Percentiles rank a stretch among this genome's conserved stretches.
phyloP scores from a whole-genome alignment of 1,139 yeast species.

The Nematodospora anomalae region DNA sequence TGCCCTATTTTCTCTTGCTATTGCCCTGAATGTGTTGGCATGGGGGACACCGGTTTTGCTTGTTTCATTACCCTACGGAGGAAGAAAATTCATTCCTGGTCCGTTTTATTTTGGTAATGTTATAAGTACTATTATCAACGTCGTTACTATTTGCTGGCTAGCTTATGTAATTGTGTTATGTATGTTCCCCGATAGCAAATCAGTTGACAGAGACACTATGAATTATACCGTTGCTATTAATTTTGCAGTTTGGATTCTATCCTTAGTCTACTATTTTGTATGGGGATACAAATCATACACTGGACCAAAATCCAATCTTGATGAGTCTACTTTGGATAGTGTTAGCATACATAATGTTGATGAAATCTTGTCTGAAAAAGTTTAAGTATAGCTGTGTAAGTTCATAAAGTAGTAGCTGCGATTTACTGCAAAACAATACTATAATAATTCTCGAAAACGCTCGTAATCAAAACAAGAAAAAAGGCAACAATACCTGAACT shows the following conservation, averaged over 20 bases:
- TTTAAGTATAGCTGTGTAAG: no score
- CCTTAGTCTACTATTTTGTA: conserved; percentile 27
- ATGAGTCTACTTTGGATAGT: conserved; percentile 6
- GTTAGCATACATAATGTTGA: conserved; percentile 9
- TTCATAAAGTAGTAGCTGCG: not conserved
- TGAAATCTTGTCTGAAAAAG: conserved; percentile 8
- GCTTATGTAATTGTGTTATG: conserved; percentile 32
- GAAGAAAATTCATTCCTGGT: conserved; percentile 56
- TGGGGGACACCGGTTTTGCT: conserved; percentile 30
- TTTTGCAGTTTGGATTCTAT: conserved; percentile 34
- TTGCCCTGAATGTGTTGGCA: conserved; percentile 40
- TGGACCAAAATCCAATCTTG: conserved; percentile 34
- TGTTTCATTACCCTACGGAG: conserved; percentile 33
- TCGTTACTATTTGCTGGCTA: conserved; percentile 27
- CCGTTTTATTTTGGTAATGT: conserved; percentile 57
- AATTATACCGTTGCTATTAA: conserved; percentile 36
- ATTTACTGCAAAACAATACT: not conserved
- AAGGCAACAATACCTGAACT: not conserved
- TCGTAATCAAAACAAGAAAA: not conserved
- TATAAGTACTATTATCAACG: conserved; percentile 38
- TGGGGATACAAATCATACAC: conserved; percentile 28
- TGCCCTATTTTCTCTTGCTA: conserved; percentile 44
- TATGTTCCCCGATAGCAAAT: conserved; percentile 37
- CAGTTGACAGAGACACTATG: conserved; percentile 31
- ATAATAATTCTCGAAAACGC: not conserved